phyloP scores from a whole-genome alignment of 768 basidiomycete species.

The Auricularia sp. region DNA sequence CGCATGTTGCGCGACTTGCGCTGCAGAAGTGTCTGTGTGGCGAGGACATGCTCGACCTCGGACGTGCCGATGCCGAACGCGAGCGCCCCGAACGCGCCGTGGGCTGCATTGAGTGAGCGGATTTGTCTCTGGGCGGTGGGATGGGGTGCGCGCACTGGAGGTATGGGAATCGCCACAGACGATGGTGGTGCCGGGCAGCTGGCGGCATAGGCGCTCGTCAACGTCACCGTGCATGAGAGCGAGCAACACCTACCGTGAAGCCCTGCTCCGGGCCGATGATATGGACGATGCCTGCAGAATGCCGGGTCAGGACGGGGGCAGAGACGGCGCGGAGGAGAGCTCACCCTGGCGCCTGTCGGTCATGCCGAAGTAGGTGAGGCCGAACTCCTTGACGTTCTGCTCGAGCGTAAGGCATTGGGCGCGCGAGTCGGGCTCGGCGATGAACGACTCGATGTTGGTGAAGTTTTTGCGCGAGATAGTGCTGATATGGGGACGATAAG shows the following conservation, averaged over 20 bases:
- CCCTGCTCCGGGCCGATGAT: constrained; percentile 92
- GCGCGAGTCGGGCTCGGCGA: constrained; percentile 75
- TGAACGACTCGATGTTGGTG: constrained; percentile 60
- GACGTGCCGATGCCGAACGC: constrained; percentile 92
- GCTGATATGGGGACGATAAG: constrained; percentile 25
- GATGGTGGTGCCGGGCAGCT: constrained; percentile 71
- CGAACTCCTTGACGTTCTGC: constrained; percentile 86
- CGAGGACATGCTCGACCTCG: constrained; percentile 89
- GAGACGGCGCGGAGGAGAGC: constrained; percentile 4
- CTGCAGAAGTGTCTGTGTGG: constrained; percentile 83
- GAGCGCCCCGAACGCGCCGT: constrained; percentile 87
- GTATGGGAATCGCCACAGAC: constrained; percentile 94
- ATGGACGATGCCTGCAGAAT: constrained; percentile 62
- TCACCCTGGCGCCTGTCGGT: constrained; percentile 78
- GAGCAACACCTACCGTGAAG: constrained; percentile 50
- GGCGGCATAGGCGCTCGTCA: neutral
- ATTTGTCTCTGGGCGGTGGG: neutral
- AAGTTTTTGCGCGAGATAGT: constrained; percentile 69
- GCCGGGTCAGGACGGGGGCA: neutral
- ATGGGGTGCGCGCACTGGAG: constrained; percentile 48
- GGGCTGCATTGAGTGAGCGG: constrained; percentile 36
- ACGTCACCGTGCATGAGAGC: neutral
- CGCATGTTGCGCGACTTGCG: constrained; percentile 89
- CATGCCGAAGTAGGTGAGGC: constrained; percentile 87
- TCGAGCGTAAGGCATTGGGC: constrained; percentile 77